Base-by-base conservation (phyloP, 2,329 filamentous ascomycete genomes). In the Pyricularia pennisetigena region DNA sequence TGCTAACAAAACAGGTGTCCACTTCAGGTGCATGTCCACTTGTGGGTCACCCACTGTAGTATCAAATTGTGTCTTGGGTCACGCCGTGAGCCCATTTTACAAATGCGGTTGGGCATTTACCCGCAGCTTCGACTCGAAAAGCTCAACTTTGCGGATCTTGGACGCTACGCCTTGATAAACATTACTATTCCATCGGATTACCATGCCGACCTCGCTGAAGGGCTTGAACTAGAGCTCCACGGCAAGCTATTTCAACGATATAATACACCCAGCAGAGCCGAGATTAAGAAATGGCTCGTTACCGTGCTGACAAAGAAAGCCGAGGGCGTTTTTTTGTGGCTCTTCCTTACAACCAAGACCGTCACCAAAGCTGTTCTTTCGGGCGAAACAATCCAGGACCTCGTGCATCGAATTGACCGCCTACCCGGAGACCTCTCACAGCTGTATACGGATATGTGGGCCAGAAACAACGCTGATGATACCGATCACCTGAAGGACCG, bases 281-380 rank as follows among this genome's bases (percentile, higher is more conserved):
- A 20, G 0, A 28, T 59, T 4, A 62, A 23, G 30, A 3, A 35
- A n/a, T 54, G 35, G 54, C 28, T 67, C 28, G 66, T 67, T 20
- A 4, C 1, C 3, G 20, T 32, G 23, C 57, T 67, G 4, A 57
- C 35, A 12, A 1, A 26, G 9, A 67, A 62, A 35, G 66, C 66
- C 20, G 66, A 59, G 29, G 66, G 66, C 12, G 66, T 67, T 2
- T 67, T 67, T 30, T 26, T 67, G 29, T 67, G 66, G 66, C 54
- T 67, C 20, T 62, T 54, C 49, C 54, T 67, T 1, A 49, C 54
- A n/a, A 20, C 57, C 49, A 61, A 20, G 20, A 35, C 26, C 14
- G 24, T 67, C 9, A 14, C 10, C 12, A 12, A 2, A 16, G 66
- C 29, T 7, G n/a, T 61, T 30, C 23, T 26, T 12, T 9, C 24